These are phyloP conservation scores for Globisporangium alternatum DNA, from an alignment of 352 stramenopile species.

Conservation along the genomic window DNA sequence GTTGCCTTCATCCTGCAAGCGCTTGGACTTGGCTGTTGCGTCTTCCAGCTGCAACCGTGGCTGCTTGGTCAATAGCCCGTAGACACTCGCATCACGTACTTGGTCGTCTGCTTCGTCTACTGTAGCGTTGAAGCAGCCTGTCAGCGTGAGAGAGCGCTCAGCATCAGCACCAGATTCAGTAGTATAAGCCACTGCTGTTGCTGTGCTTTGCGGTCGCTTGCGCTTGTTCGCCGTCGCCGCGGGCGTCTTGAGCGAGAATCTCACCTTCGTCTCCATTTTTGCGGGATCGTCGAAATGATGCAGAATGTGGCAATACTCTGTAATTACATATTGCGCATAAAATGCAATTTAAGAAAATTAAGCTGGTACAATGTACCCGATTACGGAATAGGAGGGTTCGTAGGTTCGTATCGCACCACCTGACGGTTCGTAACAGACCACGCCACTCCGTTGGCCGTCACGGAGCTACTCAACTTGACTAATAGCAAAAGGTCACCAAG, in stretches of 20 bases:
- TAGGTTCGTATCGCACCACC: not conserved
- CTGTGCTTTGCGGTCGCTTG: constrained; percentile 7
- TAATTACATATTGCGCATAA: not conserved
- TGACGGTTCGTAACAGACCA: constrained; percentile 7
- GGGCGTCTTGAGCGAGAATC: constrained; percentile 28
- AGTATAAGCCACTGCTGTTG: not conserved
- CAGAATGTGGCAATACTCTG: not conserved
- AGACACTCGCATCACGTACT: not conserved
- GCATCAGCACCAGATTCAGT: not conserved
- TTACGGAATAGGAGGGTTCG: not conserved
- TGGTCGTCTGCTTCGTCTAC: constrained; percentile 15
- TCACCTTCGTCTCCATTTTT: constrained; percentile 20
- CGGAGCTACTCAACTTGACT: constrained; percentile 9
- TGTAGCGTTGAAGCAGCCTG: constrained; percentile 9
- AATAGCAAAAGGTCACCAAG: constrained; percentile 11
- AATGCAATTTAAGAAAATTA: not conserved
- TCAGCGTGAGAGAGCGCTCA: not conserved
- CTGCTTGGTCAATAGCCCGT: constrained; percentile 7
- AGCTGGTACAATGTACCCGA: constrained; percentile 7
- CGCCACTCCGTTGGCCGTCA: constrained; percentile 10
- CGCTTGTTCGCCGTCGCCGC: constrained; percentile 18
- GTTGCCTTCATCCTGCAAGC: constrained; percentile 76
- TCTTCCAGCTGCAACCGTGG: constrained; percentile 54
- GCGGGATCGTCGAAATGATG: not conserved
- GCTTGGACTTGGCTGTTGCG: constrained; percentile 41